These are phyloP conservation scores for Metschnikowia anglica DNA, from an alignment of 805 yeast genomes.

Conservation along the genomic window DNA sequence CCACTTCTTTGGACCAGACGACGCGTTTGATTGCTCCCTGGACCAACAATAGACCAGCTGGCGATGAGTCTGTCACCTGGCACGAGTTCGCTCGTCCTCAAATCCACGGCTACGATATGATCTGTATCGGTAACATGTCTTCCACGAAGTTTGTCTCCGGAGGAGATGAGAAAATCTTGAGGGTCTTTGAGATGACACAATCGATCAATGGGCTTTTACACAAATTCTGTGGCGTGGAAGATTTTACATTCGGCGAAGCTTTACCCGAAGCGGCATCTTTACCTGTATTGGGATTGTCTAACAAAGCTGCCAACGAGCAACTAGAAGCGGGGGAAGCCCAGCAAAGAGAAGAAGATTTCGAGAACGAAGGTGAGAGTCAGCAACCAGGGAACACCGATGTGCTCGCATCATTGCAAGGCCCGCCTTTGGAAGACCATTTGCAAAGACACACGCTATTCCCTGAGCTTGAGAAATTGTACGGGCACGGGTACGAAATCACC, in stretches of 20 bases:
- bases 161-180: slow-evolving; percentile 90
- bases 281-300: slow-evolving; percentile 91
- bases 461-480: slow-evolving; percentile 89
- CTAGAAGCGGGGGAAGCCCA: slow-evolving; percentile 40
- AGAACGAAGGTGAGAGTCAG: slow-evolving; percentile 28
- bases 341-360: slow-evolving; percentile 41
- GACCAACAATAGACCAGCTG: slow-evolving; percentile 30
- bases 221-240: slow-evolving; percentile 50
- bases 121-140: slow-evolving; percentile 64
- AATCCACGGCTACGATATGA: slow-evolving; percentile 97
- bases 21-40: slow-evolving; percentile 78
- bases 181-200: slow-evolving; percentile 86
- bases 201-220: slow-evolving; percentile 65
- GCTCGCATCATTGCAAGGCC: slow-evolving; percentile 41
- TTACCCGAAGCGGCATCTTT: slow-evolving; percentile 84
- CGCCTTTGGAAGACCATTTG: slow-evolving; percentile 84
- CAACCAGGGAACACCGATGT: slow-evolving; percentile 48
- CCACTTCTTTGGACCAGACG: slow-evolving; percentile 91
- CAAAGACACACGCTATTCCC: slow-evolving; percentile 95
- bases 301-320: slow-evolving; percentile 70
- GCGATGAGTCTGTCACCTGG: slow-evolving; percentile 49
- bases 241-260: slow-evolving; percentile 16
- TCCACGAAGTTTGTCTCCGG: slow-evolving; percentile 77
- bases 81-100: slow-evolving; percentile 96
- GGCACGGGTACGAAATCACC: slow-evolving; percentile 94